Conservation (phyloP, 352 stramenopile genomes). For the Globisporangium abappressorium region DNA sequence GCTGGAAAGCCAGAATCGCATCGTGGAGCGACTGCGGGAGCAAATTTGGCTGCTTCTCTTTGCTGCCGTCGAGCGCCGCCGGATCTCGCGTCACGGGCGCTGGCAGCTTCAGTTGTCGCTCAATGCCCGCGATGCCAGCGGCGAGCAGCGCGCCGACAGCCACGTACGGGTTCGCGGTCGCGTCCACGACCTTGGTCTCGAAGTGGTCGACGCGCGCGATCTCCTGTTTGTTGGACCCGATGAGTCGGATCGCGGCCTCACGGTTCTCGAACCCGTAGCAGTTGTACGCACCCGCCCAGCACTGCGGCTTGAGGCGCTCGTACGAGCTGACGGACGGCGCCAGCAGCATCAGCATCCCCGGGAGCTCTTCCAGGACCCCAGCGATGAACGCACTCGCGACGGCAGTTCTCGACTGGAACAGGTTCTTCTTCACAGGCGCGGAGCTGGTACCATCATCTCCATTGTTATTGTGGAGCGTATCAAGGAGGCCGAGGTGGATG, state of each 20-base stretch:
- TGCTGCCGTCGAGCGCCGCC: slow-evolving; percentile 3
- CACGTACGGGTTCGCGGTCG: slow-evolving; percentile 30
- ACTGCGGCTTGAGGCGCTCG: slow-evolving; percentile 27
- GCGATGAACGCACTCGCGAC: slow-evolving; percentile 15
- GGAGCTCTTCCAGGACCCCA: slow-evolving; percentile 22
- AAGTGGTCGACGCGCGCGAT: slow-evolving; percentile 18
- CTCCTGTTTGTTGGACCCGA: slow-evolving; percentile 7
- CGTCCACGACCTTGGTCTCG: slow-evolving; percentile 32
- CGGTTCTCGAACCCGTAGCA: slow-evolving; percentile 39
- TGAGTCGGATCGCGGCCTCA: slow-evolving; percentile 25
- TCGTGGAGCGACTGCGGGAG: slow-evolving; percentile 23
- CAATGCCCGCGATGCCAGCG: slow-evolving; percentile 20
- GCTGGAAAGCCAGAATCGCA: slow-evolving; percentile 17
- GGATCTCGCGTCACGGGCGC: slow-evolving; percentile 14
- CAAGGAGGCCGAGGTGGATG: slow-evolving; percentile 22
- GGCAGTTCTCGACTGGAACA: slow-evolving; percentile 12
- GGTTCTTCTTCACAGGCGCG: neutral
- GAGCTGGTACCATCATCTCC: neutral
- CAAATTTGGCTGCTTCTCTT: slow-evolving; percentile 6
- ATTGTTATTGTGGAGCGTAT: neutral
- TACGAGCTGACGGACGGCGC: slow-evolving; percentile 28
- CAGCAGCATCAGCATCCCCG: slow-evolving; percentile 24
- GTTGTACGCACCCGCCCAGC: slow-evolving; percentile 29
- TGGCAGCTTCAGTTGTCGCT: slow-evolving; percentile 10
- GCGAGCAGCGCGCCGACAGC: slow-evolving; percentile 25